Evolutionary conservation across 257 asterid species (phyloP).

Genomic region (Jasminum sambac): DNA sequence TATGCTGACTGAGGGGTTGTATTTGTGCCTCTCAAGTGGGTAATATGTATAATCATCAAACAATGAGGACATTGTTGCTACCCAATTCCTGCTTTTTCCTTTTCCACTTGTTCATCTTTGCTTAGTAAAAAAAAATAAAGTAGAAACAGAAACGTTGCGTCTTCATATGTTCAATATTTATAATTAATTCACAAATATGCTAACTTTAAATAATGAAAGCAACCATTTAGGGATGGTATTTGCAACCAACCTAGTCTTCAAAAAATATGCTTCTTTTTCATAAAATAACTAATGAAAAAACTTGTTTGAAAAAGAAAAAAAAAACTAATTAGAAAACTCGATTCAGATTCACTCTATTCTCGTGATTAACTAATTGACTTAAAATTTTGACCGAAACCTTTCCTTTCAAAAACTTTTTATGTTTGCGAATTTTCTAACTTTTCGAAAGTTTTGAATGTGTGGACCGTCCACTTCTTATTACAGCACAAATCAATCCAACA

Average conservation of each 20-base stretch:
- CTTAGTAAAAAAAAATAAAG: background rate
- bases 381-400: background rate
- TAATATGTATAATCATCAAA: constrained; percentile 20
- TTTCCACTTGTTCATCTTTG: constrained; percentile 17
- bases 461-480: background rate
- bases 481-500: too few relatives aligned
- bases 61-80: too few relatives aligned
- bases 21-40: background rate
- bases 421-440: too few relatives aligned
- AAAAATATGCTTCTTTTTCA: too few relatives aligned
- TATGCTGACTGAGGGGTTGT: background rate
- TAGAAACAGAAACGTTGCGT: background rate
- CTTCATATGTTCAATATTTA: background rate
- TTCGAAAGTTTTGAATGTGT: background rate
- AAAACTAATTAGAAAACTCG: too few relatives aligned
- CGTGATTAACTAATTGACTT: background rate
- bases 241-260: background rate
- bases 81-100: constrained; percentile 33
- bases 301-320: too few relatives aligned
- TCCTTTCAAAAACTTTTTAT: background rate
- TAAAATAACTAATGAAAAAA: too few relatives aligned
- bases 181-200: too few relatives aligned
- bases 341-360: background rate
- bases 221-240: background rate
- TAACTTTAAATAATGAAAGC: background rate